phyloP scores from a whole-genome alignment of 768 basidiomycete species.

The Pleurotus eryngii region DNA sequence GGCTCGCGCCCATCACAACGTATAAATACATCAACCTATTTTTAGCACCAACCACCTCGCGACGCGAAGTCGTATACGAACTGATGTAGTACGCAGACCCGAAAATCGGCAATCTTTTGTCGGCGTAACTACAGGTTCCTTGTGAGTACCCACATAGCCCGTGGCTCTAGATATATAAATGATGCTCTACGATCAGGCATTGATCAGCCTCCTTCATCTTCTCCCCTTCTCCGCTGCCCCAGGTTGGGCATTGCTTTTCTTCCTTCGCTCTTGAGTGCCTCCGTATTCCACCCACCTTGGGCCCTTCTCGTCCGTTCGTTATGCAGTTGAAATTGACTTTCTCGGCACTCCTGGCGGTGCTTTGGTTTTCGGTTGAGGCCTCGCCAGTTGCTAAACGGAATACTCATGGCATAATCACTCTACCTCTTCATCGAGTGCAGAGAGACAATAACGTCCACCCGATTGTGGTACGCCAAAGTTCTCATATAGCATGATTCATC shows the following conservation, averaged over 20 bases:
- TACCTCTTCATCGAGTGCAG: constrained; percentile 40
- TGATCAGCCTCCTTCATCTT: constrained; percentile 13
- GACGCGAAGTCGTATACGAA: no score
- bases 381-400: constrained; percentile 33
- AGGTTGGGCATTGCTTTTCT: constrained; percentile 24
- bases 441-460: constrained; percentile 27
- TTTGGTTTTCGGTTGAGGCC: constrained; percentile 46
- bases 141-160: no score
- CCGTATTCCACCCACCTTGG: constrained; percentile 12
- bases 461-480: constrained; percentile 27
- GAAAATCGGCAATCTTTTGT: no score
- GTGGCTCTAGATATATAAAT: neutral
- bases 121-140: no score
- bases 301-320: constrained; percentile 20
- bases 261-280: constrained; percentile 24
- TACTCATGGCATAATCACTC: constrained; percentile 31
- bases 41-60: no score
- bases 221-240: constrained; percentile 20
- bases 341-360: constrained; percentile 47
- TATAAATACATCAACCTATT: no score
- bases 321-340: constrained; percentile 59
- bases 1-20: no score
- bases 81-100: no score
- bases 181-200: neutral
- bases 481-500: neutral